Evolutionary conservation across 352 stramenopile species (phyloP).

Genomic region (Peronospora destructor): DNA sequence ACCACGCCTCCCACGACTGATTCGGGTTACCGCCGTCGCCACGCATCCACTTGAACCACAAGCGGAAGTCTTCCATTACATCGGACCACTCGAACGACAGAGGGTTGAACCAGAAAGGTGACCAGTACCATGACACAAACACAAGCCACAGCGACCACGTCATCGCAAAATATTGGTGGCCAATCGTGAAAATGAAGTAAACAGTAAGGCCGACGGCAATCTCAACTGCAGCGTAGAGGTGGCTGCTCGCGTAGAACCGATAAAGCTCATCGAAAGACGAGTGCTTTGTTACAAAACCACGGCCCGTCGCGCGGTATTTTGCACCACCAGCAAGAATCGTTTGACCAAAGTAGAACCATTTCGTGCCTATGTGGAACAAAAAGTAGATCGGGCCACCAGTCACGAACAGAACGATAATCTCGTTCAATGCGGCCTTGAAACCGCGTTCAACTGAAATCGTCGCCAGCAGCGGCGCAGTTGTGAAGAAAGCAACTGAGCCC

Average conservation of each 20-base stretch:
- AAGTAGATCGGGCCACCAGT: conserved; percentile 98
- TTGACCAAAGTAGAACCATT: conserved; percentile 98
- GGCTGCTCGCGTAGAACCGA: conserved; percentile 96
- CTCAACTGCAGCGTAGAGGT: conserved; percentile 94
- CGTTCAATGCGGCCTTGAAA: conserved; percentile 90
- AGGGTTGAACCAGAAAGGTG: conserved; percentile 98
- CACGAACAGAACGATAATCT: conserved; percentile 93
- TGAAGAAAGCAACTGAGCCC: conserved; percentile 93
- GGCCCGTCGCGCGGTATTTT: conserved; percentile 96
- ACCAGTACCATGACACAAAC: conserved; percentile 75
- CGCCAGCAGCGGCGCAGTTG: conserved; percentile 94
- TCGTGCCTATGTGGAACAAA: conserved; percentile 99
- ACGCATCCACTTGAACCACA: conserved; percentile 92
- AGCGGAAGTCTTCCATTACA: conserved; percentile 82
- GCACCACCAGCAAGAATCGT: conserved; percentile 97
- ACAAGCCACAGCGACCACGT: conserved; percentile 98
- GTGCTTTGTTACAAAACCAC: conserved; percentile 98
- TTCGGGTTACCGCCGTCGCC: conserved; percentile 87
- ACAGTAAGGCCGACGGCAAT: conserved; percentile 89
- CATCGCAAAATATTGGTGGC: conserved; percentile 93
- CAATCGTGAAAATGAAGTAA: conserved; percentile 91
- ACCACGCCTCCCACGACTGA: conserved; percentile 95
- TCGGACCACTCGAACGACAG: conserved; percentile 95
- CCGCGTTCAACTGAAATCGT: conserved; percentile 97
- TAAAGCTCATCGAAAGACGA: conserved; percentile 97